Evolutionary conservation across 2,329 filamentous ascomycete genomes (phyloP), one percentile per base, ranked within the genome.

Genomic region (Cadophora sp.): DNA sequence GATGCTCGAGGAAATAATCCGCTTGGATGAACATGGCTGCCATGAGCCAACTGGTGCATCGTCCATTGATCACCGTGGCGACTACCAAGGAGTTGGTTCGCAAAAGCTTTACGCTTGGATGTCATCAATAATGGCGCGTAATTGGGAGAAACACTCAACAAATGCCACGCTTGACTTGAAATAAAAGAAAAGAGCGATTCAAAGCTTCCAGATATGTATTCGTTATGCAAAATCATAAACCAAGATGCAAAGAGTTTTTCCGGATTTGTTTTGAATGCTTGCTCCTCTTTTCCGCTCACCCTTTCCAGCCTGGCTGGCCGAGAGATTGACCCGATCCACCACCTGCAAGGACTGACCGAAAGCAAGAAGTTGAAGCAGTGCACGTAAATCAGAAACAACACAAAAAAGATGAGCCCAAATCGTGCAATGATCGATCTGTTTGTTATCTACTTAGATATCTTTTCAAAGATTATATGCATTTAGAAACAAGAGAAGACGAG

Each of bases 261-360:
- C 40, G 40, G 34, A 26, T 48, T 62, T 62, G 37, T 48, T 62
- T 37, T 46, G 40, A 27, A 50, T 31, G 37, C 22, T 62, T 62
- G 40, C 26, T 60, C 34, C 59, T 40, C 59, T 31, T 62, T 48
- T 62, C 40, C 59, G 24, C 59, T 62, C 59, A 48, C 43, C 59
- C 59, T 62, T 59, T 34, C 22, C n/a, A 37, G 37, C 34, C 40
- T 29, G 59, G 40, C 26, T 40, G 37, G 26, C 37, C 40, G 40
- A 62, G 59, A 62, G 59, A 62, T 62, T 62, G 59, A 50, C 37
- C 40, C 24, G 59, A 62, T 62, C 59, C 59, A 62, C 59, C 24
- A 46, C 40, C 37, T 27, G 27, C 37, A 62, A 59, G 55, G 55
- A 55, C 51, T 55, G 51, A n/a, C 14, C 27, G 51, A 55, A 59